Conservation (phyloP, 2,329 filamentous ascomycete species). For the Penicillium sp. region DNA sequence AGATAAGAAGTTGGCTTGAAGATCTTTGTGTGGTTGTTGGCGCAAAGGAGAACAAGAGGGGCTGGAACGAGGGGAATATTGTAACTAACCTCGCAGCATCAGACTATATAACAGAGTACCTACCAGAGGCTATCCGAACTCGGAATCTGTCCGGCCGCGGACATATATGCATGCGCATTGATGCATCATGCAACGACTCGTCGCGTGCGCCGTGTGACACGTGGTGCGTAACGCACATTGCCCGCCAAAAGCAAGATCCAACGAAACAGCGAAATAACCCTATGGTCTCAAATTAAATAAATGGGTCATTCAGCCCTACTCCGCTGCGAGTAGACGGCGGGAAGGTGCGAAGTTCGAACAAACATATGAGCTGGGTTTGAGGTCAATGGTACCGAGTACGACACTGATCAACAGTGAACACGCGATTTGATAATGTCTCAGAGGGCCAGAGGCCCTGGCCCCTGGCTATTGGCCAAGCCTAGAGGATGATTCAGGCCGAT, state of each 20-base stretch:
- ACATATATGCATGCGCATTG: background rate
- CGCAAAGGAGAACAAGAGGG: background rate
- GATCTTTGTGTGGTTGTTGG: conserved; percentile 3
- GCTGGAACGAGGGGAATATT: conserved; percentile 14
- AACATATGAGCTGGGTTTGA: conserved; percentile 1
- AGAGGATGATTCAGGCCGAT: too few species aligned
- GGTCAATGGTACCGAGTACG: background rate
- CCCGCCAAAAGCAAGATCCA: conserved; percentile 7
- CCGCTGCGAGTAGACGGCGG: conserved; percentile 14
- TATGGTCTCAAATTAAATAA: too few species aligned
- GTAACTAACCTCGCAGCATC: conserved; percentile 18
- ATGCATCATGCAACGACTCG: background rate
- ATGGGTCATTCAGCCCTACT: conserved; percentile 22
- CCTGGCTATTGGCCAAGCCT: too few species aligned
- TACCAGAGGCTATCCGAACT: too few species aligned
- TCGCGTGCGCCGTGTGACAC: too few species aligned
- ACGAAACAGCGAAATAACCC: conserved; percentile 18
- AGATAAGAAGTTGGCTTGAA: conserved; percentile 5
- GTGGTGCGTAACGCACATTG: background rate
- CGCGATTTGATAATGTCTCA: too few species aligned
- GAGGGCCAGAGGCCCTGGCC: too few species aligned
- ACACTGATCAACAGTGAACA: background rate
- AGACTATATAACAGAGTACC: background rate
- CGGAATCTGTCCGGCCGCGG: background rate
- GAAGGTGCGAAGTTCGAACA: background rate